Percentiles rank a stretch among this genome's conserved stretches.
Evolutionary conservation across 2,329 filamentous ascomycete species (phyloP).

Genomic region (Xenosphaeropsis pyriputrescens): DNA sequence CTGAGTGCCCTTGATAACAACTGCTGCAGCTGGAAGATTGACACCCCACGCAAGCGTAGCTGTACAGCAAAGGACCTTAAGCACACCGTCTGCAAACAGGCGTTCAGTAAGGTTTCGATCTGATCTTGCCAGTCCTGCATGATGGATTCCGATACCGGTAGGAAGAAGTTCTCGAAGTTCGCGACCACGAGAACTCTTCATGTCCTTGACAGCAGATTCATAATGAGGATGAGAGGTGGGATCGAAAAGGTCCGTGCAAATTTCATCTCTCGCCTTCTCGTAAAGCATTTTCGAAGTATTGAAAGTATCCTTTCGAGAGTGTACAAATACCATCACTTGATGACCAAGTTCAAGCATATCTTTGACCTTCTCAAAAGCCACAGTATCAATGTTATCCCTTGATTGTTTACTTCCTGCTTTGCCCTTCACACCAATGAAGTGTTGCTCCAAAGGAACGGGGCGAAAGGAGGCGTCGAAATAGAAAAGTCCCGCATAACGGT

Average conservation of each 20-base stretch:
- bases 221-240: constrained; percentile 67
- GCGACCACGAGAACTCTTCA: constrained; percentile 71
- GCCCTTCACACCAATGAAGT: constrained; percentile 92
- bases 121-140: constrained; percentile 89
- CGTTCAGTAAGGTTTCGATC: constrained; percentile 94
- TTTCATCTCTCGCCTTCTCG: constrained; percentile 73
- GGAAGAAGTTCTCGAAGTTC: constrained; percentile 81
- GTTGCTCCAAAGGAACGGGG: constrained; percentile 89
- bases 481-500: constrained; percentile 81
- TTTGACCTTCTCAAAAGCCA: constrained; percentile 85
- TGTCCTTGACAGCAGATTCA: constrained; percentile 64
- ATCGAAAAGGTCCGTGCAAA: constrained; percentile 71
- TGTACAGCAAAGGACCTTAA: constrained; percentile 96
- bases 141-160: constrained; percentile 88
- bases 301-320: constrained; percentile 88
- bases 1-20: constrained; percentile 96
- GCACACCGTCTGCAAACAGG: constrained; percentile 78
- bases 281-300: constrained; percentile 74
- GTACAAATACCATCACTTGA: constrained; percentile 98
- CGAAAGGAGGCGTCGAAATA: constrained; percentile 96
- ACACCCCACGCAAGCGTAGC: constrained; percentile 98
- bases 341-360: constrained; percentile 88
- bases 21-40: constrained; percentile 89
- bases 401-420: constrained; percentile 71
- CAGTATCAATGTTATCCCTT: constrained; percentile 75